Evolutionary conservation across 2,329 filamentous ascomycete genomes (phyloP), one percentile per base, ranked within the genome.

Genomic region (Talaromyces verruculosus): DNA sequence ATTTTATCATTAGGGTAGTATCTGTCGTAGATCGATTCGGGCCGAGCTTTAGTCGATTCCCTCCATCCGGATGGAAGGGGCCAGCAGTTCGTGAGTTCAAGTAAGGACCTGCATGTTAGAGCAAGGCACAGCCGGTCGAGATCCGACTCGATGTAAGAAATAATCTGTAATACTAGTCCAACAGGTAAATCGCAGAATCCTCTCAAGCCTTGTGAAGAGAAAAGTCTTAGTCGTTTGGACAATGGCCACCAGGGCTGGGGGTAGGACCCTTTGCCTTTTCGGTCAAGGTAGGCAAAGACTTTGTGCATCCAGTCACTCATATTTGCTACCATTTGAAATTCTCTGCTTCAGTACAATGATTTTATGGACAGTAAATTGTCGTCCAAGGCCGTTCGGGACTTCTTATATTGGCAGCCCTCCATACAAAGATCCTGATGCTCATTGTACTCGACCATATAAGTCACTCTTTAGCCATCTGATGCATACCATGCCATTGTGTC

Each of bases 81-180:
- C 55, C 55, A 58, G 22, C 33, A 41, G 22, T 59, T 11, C 15
- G 19, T 39, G 57, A 59, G 22, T 17, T 59, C 35, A 33, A 59
- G 8, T 15, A 59, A 22, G 15, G 57, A 59, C 35, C n/a, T 59
- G 35, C 57, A 59, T 39, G 35, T 43, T 10, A 59, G 35, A 39
- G 57, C 57, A 39, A 59, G 13, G 35, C 35, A 59, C 8, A 59
- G 57, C 37, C 57, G 57, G 37, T 41, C 57, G 37, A 59, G 35
- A 35, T 59, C 35, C n/a, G 55, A 62, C 39, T 62, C n/a, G n/a
- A 53, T 8, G n/a, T 53, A 39, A 15, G 39, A 37, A n/a, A 61
- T 33, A 17, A 60, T 25, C 30, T 61, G 5, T 17, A 59, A 19
- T 13, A 59, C 33, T 22, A 59, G 33, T 11, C 41, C 55, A 15